Evolutionary conservation across 192 early-diverging fungal genomes (phyloP).

Genomic region (Coemansia sp.): DNA sequence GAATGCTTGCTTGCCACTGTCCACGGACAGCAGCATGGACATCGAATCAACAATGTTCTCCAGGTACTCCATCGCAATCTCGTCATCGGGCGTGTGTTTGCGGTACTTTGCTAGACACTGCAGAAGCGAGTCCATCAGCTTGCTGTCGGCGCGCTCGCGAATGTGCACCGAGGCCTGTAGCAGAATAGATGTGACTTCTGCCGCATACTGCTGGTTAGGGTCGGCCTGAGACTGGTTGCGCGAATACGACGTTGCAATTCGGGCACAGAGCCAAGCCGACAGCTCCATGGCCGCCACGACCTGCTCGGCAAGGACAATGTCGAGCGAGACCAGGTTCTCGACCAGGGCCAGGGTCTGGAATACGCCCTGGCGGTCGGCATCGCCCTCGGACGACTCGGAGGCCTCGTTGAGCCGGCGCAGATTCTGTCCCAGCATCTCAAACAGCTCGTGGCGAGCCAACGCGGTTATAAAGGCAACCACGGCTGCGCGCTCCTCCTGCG

Average conservation of each 20-base stretch:
- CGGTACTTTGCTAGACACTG: slow-evolving; percentile 59
- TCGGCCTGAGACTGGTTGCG: slow-evolving; percentile 33
- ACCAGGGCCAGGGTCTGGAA: slow-evolving; percentile 79
- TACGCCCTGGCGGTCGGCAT: slow-evolving; percentile 77
- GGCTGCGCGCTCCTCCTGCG: slow-evolving; percentile 47
- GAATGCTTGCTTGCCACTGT: slow-evolving; percentile 67
- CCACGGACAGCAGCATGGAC: slow-evolving; percentile 63
- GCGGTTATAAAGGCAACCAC: slow-evolving; percentile 65
- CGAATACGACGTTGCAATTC: slow-evolving; percentile 34
- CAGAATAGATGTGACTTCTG: slow-evolving; percentile 81
- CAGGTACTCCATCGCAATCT: slow-evolving; percentile 85
- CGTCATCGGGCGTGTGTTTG: slow-evolving; percentile 67
- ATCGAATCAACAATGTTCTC: slow-evolving; percentile 87
- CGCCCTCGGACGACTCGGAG: slow-evolving; percentile 34
- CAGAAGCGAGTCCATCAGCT: slow-evolving; percentile 65
- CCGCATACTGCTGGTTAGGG: slow-evolving; percentile 80
- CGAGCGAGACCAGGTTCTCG: slow-evolving; percentile 80
- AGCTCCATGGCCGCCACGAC: slow-evolving; percentile 62
- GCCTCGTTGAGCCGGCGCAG: slow-evolving; percentile 72
- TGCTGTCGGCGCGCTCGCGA: slow-evolving; percentile 42
- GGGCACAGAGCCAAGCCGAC: slow-evolving; percentile 67
- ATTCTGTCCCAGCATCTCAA: slow-evolving; percentile 76
- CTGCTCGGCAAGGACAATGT: slow-evolving; percentile 57
- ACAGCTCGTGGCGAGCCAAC: slow-evolving; percentile 61
- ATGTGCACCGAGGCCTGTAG: slow-evolving; percentile 59